Conservation (phyloP, 2,329 filamentous ascomycete genomes). For the Claviceps purpurea region DNA sequence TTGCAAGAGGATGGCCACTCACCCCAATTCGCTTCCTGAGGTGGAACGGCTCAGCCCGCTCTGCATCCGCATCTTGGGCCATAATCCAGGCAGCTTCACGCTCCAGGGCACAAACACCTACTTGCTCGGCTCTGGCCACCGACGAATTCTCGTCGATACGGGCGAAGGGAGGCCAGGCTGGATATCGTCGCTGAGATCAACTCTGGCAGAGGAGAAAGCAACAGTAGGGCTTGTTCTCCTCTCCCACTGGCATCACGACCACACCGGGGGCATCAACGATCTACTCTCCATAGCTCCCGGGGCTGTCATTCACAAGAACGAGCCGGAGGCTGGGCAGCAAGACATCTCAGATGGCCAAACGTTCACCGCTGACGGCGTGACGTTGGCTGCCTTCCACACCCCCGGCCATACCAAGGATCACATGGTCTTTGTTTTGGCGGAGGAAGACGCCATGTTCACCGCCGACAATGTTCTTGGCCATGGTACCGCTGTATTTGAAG, state of each 20-base stretch:
- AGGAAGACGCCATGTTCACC: slow-evolving; percentile 76
- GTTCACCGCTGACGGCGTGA: slow-evolving; percentile 47
- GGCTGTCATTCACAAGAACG: slow-evolving; percentile 52
- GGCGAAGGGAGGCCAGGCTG: slow-evolving; percentile 70
- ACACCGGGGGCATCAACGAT: slow-evolving; percentile 62
- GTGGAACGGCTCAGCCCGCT: slow-evolving; percentile 65
- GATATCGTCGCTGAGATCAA: slow-evolving; percentile 49
- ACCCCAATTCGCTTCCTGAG: slow-evolving; percentile 50
- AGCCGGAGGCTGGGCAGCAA: slow-evolving; percentile 37
- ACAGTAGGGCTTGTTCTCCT: slow-evolving; percentile 58
- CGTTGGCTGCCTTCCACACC: slow-evolving; percentile 47
- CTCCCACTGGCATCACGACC: slow-evolving; percentile 89
- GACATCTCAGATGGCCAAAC: slow-evolving; percentile 35
- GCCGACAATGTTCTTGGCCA: slow-evolving; percentile 83
- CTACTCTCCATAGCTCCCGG: slow-evolving; percentile 50
- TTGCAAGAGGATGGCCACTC: slow-evolving; percentile 2
- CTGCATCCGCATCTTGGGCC: slow-evolving; percentile 74
- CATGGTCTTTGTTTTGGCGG: slow-evolving; percentile 61
- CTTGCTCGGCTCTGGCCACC: slow-evolving; percentile 61
- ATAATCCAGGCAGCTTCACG: slow-evolving; percentile 76
- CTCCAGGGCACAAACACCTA: slow-evolving; percentile 88
- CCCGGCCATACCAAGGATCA: slow-evolving; percentile 72
- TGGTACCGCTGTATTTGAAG: slow-evolving; percentile 74
- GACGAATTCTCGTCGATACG: slow-evolving; percentile 76
- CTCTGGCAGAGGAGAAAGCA: slow-evolving; percentile 55